Conservation (phyloP, 768 basidiomycete genomes). For the Filobasidium wieringae region DNA sequence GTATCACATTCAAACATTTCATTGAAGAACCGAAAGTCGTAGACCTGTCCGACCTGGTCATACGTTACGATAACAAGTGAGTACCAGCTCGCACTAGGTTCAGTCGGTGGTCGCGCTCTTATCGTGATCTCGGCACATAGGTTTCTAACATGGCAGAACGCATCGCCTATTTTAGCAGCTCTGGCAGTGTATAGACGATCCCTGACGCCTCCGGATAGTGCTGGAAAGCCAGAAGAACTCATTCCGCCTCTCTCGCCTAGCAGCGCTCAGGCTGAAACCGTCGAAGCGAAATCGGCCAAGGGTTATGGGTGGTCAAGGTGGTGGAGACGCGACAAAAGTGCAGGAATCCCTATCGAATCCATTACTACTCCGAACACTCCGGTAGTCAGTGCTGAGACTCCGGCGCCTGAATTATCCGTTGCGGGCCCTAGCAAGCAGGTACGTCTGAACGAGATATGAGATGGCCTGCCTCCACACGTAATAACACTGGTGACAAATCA, state of each 20-base stretch:
- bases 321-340: conserved; percentile 31
- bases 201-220: conserved; percentile 24
- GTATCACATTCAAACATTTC: conserved; percentile 55
- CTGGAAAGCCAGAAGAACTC: not conserved
- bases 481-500: not conserved
- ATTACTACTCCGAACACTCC: not conserved
- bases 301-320: conserved; percentile 39
- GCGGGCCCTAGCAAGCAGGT: no score
- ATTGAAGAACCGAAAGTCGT: conserved; percentile 55
- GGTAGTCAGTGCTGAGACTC: not conserved
- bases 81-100: conserved; percentile 27
- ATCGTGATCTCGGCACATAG: conserved; percentile 40
- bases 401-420: no score
- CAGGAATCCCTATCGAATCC: conserved; percentile 13
- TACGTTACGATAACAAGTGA: conserved; percentile 61
- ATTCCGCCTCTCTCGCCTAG: conserved; percentile 12
- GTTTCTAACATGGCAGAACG: conserved; percentile 65
- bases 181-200: conserved; percentile 56
- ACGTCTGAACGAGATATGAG: no score
- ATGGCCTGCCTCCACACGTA: no score
- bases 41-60: conserved; percentile 54
- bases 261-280: conserved; percentile 1
- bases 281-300: conserved; percentile 11
- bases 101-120: not conserved
- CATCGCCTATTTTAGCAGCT: conserved; percentile 62